Conservation (phyloP, 768 basidiomycete genomes). For the Leccinum incarnatum region DNA sequence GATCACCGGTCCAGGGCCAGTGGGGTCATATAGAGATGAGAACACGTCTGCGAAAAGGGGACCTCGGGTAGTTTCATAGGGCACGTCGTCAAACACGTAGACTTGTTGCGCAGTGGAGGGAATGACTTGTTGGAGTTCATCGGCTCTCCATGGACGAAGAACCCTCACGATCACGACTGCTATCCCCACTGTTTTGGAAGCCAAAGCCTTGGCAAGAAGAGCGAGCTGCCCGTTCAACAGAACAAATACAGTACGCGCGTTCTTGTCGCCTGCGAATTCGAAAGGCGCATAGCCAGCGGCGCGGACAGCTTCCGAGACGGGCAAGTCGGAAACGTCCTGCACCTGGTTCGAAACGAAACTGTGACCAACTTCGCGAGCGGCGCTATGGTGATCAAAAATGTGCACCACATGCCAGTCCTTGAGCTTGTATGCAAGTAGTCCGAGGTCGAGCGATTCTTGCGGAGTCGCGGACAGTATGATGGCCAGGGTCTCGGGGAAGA, state of each 20-base stretch:
- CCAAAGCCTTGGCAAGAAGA: constrained; percentile 54
- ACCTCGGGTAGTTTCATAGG: constrained; percentile 58
- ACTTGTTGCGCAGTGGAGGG: constrained; percentile 58
- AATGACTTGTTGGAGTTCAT: constrained; percentile 55
- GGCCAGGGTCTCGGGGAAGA: constrained; percentile 63
- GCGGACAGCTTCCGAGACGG: constrained; percentile 49
- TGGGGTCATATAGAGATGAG: constrained; percentile 47
- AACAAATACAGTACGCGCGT: constrained; percentile 66
- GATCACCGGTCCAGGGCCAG: constrained; percentile 38
- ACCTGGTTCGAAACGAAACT: constrained; percentile 39
- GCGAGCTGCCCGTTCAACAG: constrained; percentile 76
- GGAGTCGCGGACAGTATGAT: constrained; percentile 83
- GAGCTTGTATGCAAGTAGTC: constrained; percentile 71
- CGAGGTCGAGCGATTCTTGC: constrained; percentile 77
- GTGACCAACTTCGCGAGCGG: constrained; percentile 73
- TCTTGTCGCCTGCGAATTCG: constrained; percentile 65
- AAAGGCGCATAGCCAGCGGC: constrained; percentile 71
- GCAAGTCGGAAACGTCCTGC: constrained; percentile 27
- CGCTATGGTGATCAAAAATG: constrained; percentile 84
- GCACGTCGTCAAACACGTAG: constrained; percentile 79
- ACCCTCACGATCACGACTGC: constrained; percentile 74
- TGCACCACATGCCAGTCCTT: constrained; percentile 73
- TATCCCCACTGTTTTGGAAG: constrained; percentile 43
- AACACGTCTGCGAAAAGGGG: constrained; percentile 73
- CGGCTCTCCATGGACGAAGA: constrained; percentile 79